Evolutionary conservation across 169 alveolate genomes (phyloP).

Genomic region (Nephromyces sp.): DNA sequence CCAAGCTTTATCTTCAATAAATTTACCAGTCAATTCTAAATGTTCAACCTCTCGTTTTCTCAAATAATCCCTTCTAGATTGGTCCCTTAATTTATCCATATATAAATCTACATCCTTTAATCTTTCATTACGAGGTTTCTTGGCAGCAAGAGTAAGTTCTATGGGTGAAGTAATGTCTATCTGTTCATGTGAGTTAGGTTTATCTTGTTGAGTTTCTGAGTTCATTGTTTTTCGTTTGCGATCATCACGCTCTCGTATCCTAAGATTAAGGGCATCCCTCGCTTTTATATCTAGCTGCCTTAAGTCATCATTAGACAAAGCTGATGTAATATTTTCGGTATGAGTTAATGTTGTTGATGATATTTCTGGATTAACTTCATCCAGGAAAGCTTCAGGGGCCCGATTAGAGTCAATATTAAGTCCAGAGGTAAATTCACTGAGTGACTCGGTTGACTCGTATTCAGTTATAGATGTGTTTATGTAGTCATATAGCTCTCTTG

Average conservation of each 20-base stretch:
- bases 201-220: neutral
- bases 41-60: slow-evolving; percentile 82
- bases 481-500: neutral
- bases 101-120: slow-evolving; percentile 16
- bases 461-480: neutral
- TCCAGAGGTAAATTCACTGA: neutral
- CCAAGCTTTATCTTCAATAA: slow-evolving; percentile 74
- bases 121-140: slow-evolving; percentile 23
- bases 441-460: neutral
- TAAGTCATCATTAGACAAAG: neutral
- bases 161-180: neutral
- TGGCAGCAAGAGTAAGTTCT: slow-evolving; percentile 15
- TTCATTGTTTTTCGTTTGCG: neutral
- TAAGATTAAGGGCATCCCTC: neutral
- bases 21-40: slow-evolving; percentile 80
- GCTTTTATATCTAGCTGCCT: neutral
- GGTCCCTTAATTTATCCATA: slow-evolving; percentile 30
- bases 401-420: neutral
- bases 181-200: too few species aligned
- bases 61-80: slow-evolving; percentile 82
- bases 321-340: neutral
- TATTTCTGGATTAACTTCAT: neutral
- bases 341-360: neutral
- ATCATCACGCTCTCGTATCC: slow-evolving; percentile 5
- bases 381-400: neutral